These are phyloP conservation scores for Hypoxylon sp. DNA, from an alignment of 2,329 filamentous ascomycete species.

Conservation along the genomic window DNA sequence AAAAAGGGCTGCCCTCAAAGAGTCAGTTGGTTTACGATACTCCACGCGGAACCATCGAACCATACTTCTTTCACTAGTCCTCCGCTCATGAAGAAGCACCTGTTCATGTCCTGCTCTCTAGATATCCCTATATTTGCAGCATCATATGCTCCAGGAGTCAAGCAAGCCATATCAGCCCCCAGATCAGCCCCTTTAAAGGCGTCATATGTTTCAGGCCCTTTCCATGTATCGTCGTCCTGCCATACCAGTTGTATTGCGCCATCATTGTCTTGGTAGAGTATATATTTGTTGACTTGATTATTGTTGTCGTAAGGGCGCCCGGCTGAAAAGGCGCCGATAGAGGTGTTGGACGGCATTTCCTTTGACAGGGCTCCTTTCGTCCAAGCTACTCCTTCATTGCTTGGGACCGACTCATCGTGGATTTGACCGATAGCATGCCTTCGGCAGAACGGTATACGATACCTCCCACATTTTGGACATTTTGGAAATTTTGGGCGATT, in stretches of 20 bases:
- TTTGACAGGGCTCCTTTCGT: conserved; percentile 33
- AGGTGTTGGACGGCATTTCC: conserved; percentile 36
- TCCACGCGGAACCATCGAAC: conserved; percentile 44
- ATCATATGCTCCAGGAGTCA: conserved; percentile 40
- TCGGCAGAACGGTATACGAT: conserved; percentile 41
- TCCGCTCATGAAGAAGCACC: conserved; percentile 44
- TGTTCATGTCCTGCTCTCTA: conserved; percentile 47
- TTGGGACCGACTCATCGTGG: conserved; percentile 28
- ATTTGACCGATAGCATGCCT: conserved; percentile 40
- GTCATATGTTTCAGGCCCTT: conserved; percentile 43
- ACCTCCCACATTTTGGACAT: conserved; percentile 34
- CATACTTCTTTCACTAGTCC: conserved; percentile 44
- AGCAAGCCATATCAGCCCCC: conserved; percentile 45
- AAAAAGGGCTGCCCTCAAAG: not conserved
- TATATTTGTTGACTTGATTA: conserved; percentile 45
- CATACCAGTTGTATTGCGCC: conserved; percentile 44
- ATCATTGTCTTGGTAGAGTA: conserved; percentile 43
- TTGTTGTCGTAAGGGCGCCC: conserved; percentile 43
- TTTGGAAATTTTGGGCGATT: conserved; percentile 27
- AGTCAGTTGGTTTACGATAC: not conserved
- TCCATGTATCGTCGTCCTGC: conserved; percentile 45
- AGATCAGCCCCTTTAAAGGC: conserved; percentile 35
- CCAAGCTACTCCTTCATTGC: conserved; percentile 38
- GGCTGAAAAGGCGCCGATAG: conserved; percentile 44
- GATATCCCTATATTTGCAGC: conserved; percentile 26